These are phyloP conservation scores for Veloboletus limbatus DNA, from an alignment of 1,284 basidiomycete species.

Conservation along the genomic window DNA sequence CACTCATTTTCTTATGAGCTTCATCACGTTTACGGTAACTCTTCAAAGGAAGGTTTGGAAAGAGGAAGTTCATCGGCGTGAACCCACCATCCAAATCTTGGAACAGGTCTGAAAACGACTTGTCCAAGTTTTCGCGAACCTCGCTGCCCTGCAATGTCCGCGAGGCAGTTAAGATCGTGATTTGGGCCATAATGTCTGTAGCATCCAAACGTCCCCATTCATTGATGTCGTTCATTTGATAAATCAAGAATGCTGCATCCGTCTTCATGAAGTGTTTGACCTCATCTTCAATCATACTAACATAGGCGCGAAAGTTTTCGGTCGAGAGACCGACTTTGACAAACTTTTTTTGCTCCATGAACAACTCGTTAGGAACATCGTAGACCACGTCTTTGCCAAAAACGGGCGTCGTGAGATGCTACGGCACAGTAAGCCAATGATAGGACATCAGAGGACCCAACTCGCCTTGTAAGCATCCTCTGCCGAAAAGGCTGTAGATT, in stretches of 20 bases:
- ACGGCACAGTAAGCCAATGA: slow-evolving; percentile 10
- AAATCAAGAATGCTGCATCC: slow-evolving; percentile 60
- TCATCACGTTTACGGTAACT: slow-evolving; percentile 85
- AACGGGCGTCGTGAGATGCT: slow-evolving; percentile 88
- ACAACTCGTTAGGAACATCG: slow-evolving; percentile 92
- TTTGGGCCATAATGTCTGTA: slow-evolving; percentile 79
- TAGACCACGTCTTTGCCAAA: slow-evolving; percentile 99
- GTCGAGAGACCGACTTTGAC: slow-evolving; percentile 91
- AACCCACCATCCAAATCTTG: slow-evolving; percentile 92
- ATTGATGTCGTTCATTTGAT: slow-evolving; percentile 59
- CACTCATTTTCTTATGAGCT: slow-evolving; percentile 92
- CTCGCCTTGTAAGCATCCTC: slow-evolving; percentile 94
- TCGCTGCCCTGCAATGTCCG: slow-evolving; percentile 93
- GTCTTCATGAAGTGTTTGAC: slow-evolving; percentile 68
- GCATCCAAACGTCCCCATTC: slow-evolving; percentile 75
- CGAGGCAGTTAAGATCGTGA: slow-evolving; percentile 94
- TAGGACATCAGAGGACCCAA: slow-evolving; percentile 3
- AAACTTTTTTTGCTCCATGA: slow-evolving; percentile 99
- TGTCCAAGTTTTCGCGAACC: slow-evolving; percentile 78
- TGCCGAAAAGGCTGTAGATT: slow-evolving; percentile 88
- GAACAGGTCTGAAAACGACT: slow-evolving; percentile 84
- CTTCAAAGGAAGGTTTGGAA: slow-evolving; percentile 90
- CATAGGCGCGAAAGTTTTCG: slow-evolving; percentile 91
- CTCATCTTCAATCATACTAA: slow-evolving; percentile 88
- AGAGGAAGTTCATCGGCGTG: slow-evolving; percentile 91